Evolutionary conservation across 108 stramenopile species (phyloP).

Genomic region (Aurantiochytrium sp.): DNA sequence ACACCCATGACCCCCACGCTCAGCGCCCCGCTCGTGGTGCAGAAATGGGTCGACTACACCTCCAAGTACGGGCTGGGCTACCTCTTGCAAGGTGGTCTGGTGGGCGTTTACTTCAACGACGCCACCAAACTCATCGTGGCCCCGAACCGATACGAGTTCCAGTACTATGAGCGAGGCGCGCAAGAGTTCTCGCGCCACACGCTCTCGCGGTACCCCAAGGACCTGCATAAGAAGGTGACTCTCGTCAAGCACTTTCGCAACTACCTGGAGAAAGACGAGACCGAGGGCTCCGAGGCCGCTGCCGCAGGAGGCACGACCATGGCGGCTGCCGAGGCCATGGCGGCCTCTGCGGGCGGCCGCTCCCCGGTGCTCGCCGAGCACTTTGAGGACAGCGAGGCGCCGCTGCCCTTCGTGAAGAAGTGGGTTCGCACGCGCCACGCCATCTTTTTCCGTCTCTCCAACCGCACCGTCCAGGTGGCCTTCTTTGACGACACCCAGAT

Average conservation of each 20-base stretch:
- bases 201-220: constrained; percentile 69
- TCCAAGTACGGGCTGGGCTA: constrained; percentile 95
- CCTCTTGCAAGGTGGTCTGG: constrained; percentile 82
- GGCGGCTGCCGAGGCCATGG: constrained; percentile 35
- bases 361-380: background rate
- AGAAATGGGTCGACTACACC: constrained; percentile 94
- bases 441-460: constrained; percentile 88
- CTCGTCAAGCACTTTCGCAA: constrained; percentile 90
- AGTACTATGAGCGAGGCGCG: constrained; percentile 81
- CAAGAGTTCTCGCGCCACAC: constrained; percentile 55
- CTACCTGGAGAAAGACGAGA: constrained; percentile 73
- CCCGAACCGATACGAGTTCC: constrained; percentile 69
- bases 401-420: constrained; percentile 84
- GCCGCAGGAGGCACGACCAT: constrained; percentile 67
- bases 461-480: constrained; percentile 88
- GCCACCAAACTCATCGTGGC: constrained; percentile 88
- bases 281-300: background rate
- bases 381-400: background rate
- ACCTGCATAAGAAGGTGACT: constrained; percentile 89
- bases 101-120: constrained; percentile 97
- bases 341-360: background rate
- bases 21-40: constrained; percentile 67
- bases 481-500: constrained; percentile 90
- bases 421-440: constrained; percentile 96
- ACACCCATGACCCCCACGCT: background rate